Percentiles rank a stretch among this genome's conserved stretches.
Evolutionary conservation across 164 flowering plant species (phyloP).

Genomic region (Malania oleifera): DNA sequence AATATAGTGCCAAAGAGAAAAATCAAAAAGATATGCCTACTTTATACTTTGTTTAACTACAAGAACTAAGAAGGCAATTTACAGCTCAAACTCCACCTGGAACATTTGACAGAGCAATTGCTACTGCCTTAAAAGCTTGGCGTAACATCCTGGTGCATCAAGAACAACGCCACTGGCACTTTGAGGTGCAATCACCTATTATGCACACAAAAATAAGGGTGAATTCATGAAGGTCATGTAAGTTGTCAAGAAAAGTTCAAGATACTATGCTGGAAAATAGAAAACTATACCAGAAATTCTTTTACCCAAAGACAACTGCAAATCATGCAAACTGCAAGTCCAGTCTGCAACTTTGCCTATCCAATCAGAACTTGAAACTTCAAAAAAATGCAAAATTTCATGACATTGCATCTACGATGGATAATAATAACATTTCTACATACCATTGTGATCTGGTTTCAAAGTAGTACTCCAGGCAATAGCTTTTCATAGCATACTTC

Average conservation of each 20-base stretch:
- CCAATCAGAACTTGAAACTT: constrained; percentile 9
- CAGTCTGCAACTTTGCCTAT: constrained; percentile 60
- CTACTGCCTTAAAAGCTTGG: constrained; percentile 91
- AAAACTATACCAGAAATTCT: constrained; percentile 86
- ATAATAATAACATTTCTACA: neutral
- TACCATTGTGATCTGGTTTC: constrained; percentile 49
- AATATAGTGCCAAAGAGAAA: neutral
- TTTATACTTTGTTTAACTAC: constrained; percentile 7
- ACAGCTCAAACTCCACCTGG: constrained; percentile 45
- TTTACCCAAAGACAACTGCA: constrained; percentile 86
- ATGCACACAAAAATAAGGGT: constrained; percentile 8
- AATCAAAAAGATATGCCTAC: neutral
- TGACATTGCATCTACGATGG: neutral
- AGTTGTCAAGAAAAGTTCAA: neutral
- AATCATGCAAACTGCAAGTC: constrained; percentile 57
- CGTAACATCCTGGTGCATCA: constrained; percentile 95
- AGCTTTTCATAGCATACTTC: constrained; percentile 64
- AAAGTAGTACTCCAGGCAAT: constrained; percentile 84
- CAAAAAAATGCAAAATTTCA: neutral
- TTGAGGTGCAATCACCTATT: constrained; percentile 83
- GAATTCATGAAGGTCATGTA: neutral
- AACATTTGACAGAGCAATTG: constrained; percentile 90
- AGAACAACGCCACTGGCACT: constrained; percentile 95
- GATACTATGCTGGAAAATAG: constrained; percentile 11
- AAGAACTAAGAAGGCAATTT: neutral